phyloP scores from a whole-genome alignment of 2,329 filamentous ascomycete genomes.

The Claviceps sp. region DNA sequence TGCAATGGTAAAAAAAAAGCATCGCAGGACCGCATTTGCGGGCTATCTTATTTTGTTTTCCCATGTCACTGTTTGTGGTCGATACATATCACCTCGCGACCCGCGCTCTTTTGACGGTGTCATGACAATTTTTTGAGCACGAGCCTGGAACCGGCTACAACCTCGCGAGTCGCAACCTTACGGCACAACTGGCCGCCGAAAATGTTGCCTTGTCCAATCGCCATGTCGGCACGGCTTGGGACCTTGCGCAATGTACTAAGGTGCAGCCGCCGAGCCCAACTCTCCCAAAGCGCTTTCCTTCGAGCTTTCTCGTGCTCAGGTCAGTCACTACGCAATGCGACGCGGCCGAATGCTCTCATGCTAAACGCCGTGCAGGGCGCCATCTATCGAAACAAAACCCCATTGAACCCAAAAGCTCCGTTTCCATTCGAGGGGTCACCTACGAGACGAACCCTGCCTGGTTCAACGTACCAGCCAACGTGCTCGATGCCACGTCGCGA shows the following conservation, averaged over 20 bases:
- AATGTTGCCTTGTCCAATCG: background rate
- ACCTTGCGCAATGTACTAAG: slow-evolving; percentile 16
- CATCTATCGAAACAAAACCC: background rate
- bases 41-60: too few species aligned
- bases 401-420: background rate
- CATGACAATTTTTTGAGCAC: too few species aligned
- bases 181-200: too few species aligned
- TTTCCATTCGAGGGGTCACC: slow-evolving; percentile 42
- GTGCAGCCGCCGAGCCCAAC: slow-evolving; percentile 11
- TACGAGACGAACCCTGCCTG: slow-evolving; percentile 60
- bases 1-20: too few species aligned
- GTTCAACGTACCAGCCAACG: slow-evolving; percentile 71
- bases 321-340: background rate
- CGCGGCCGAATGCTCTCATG: background rate
- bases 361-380: background rate
- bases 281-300: slow-evolving; percentile 4
- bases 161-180: background rate
- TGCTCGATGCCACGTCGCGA: slow-evolving; percentile 60
- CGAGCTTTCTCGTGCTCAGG: slow-evolving; percentile 4
- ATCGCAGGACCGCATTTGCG: too few species aligned
- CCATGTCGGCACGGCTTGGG: slow-evolving; percentile 14
- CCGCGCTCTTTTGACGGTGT: too few species aligned
- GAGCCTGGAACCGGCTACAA: too few species aligned
- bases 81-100: too few species aligned
- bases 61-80: too few species aligned